Percentiles rank a stretch among this genome's conserved stretches.
These are phyloP conservation scores for Malassezia vespertilionis DNA, from an alignment of 1,284 basidiomycete species.

Conservation along the genomic window DNA sequence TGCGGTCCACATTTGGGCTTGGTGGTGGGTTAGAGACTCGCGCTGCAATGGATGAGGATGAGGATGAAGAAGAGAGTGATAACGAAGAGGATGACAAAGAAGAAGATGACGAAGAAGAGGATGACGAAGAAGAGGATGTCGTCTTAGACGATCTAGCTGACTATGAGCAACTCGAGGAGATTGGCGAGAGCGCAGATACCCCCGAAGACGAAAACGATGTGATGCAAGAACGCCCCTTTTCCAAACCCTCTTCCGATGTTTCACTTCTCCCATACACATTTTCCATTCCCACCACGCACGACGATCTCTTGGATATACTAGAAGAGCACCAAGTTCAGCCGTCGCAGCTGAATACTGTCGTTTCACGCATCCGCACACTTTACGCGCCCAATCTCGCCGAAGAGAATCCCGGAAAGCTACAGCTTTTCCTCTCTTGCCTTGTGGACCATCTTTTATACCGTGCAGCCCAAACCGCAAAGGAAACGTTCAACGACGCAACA, in stretches of 20 bases:
- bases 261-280: slow-evolving; percentile 70
- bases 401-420: slow-evolving; percentile 73
- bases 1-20: slow-evolving; percentile 8
- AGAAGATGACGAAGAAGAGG: slow-evolving; percentile 32
- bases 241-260: slow-evolving; percentile 12
- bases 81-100: slow-evolving; percentile 48
- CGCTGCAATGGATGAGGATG: slow-evolving; percentile 70
- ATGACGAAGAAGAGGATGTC: slow-evolving; percentile 31
- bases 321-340: slow-evolving; percentile 53
- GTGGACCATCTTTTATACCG: slow-evolving; percentile 75
- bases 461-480: slow-evolving; percentile 18
- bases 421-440: slow-evolving; percentile 62
- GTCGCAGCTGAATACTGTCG: slow-evolving; percentile 63
- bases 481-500: slow-evolving; percentile 3
- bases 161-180: slow-evolving; percentile 24
- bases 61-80: slow-evolving; percentile 46
- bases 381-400: slow-evolving; percentile 80
- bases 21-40: slow-evolving; percentile 60
- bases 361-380: slow-evolving; percentile 79
- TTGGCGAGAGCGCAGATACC: slow-evolving; percentile 38
- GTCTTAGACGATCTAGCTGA: slow-evolving; percentile 29
- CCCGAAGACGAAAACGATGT: slow-evolving; percentile 22
- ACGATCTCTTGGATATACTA: slow-evolving; percentile 74
- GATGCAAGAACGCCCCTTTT: background rate
- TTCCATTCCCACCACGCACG: slow-evolving; percentile 71